Base-by-base conservation (phyloP, 1,139 yeast species). In the Blastobotrys apis region DNA sequence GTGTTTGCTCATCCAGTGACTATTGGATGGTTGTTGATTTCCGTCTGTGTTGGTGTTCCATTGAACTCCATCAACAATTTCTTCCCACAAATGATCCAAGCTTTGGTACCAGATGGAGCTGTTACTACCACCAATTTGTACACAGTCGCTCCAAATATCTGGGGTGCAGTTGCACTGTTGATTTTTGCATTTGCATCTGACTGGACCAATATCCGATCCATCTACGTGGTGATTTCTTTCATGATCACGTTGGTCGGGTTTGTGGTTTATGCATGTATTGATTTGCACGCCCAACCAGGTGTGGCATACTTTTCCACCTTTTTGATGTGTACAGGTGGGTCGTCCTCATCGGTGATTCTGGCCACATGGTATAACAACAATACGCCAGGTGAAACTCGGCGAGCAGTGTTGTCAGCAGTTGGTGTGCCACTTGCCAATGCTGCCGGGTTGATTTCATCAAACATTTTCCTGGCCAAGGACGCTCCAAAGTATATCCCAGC, bases 111-210 rank as follows among this genome's bases (percentile, higher is more conserved):
- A 52, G 46, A 40, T 34, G 68, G 77, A 4, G 74, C 79, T 3
- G 78, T 71, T 21, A 20, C 37, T 10, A 57, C 65, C 50, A 77
- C 80, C 10, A 75, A 77, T 56, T 69, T 73, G 50, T 77, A 73
- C 53, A 75, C 81, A 1, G 75, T 77, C 23, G 78, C 78, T 45
- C 81, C 82, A 20, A 77, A 78, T 71, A 61, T 76, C 31, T 66
- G 69, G 49, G 80, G 81, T 1, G 78, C 79, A 40, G 73, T 68
- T 3, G 59, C 74, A 31, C 67, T 71, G 39, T 63, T 74, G 43
- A 52, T 68, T 13, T 53, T 72, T 12, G 75, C 78, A 2, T 68
- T 72, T 50, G 47, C 63, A n/a, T 75, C 80, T 8, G 81, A 77
- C 49, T 54, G 53, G 33, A 58, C 74, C 10, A 60, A 63, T 3